phyloP scores from a whole-genome alignment of 2,329 filamentous ascomycete species.

The Aspergillus luchuensis region DNA sequence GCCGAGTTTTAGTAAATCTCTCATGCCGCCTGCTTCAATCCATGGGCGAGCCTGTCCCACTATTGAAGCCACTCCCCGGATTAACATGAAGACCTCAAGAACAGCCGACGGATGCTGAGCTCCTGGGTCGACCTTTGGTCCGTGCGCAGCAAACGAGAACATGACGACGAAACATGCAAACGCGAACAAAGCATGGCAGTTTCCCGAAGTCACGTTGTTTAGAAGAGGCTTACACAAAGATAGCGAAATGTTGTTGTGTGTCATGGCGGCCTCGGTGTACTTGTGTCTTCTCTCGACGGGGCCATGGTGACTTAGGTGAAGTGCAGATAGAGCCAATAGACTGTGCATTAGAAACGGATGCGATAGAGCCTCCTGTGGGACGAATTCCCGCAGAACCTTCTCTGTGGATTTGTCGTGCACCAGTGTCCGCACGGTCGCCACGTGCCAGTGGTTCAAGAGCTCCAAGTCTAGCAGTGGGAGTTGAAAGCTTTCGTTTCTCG shows the following conservation, averaged over 20 bases:
- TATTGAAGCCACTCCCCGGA: constrained; percentile 12
- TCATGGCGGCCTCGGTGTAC: constrained; percentile 13
- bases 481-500: background rate
- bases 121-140: background rate
- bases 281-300: background rate
- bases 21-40: constrained; percentile 15
- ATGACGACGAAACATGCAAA: constrained; percentile 14
- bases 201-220: constrained; percentile 11
- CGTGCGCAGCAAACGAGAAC: constrained; percentile 12
- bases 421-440: constrained; percentile 5
- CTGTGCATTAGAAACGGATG: constrained; percentile 18
- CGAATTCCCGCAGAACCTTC: constrained; percentile 9
- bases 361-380: constrained; percentile 10
- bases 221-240: constrained; percentile 14
- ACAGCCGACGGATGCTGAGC: constrained; percentile 6
- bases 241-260: constrained; percentile 13
- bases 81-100: constrained; percentile 14
- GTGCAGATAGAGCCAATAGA: constrained; percentile 15
- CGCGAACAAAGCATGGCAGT: constrained; percentile 18
- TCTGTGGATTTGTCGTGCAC: background rate
- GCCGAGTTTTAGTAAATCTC: constrained; percentile 1
- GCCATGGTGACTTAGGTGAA: constrained; percentile 9
- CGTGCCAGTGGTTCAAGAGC: constrained; percentile 20
- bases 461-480: constrained; percentile 18
- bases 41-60: constrained; percentile 14